Evolutionary conservation across 2,329 filamentous ascomycete species (phyloP).

Genomic region (Botrytis pseudocinerea): DNA sequence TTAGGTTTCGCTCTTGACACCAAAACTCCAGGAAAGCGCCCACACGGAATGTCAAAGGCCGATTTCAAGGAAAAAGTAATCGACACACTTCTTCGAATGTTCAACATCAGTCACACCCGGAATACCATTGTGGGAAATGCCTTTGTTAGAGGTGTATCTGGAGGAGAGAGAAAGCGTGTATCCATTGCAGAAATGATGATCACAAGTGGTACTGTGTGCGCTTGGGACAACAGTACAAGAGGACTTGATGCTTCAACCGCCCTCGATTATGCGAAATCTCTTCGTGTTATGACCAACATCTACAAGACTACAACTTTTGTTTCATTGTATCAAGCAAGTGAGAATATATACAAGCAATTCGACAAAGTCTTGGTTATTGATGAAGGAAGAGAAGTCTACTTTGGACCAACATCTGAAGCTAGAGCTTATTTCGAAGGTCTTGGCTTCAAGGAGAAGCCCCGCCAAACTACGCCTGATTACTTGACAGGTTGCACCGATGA

Average conservation of each 20-base stretch:
- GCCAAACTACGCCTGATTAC: slow-evolving; percentile 74
- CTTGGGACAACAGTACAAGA: slow-evolving; percentile 79
- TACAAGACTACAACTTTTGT: slow-evolving; percentile 69
- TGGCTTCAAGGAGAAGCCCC: slow-evolving; percentile 57
- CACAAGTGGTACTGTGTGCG: slow-evolving; percentile 70
- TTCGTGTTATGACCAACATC: slow-evolving; percentile 74
- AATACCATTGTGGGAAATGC: slow-evolving; percentile 83
- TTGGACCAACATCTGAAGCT: slow-evolving; percentile 61
- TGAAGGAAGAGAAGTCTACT: slow-evolving; percentile 66
- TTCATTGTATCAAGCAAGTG: slow-evolving; percentile 68
- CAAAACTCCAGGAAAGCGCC: slow-evolving; percentile 79
- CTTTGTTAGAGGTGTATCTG: slow-evolving; percentile 67
- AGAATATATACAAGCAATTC: slow-evolving; percentile 71
- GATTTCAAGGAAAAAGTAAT: slow-evolving; percentile 79
- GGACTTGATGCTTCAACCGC: slow-evolving; percentile 80
- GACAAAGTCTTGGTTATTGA: slow-evolving; percentile 82
- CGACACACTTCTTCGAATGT: slow-evolving; percentile 79
- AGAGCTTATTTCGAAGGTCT: slow-evolving; percentile 65
- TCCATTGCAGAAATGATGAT: slow-evolving; percentile 77
- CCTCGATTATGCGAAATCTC: slow-evolving; percentile 71
- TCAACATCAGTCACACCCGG: slow-evolving; percentile 87
- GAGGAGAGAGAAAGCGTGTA: slow-evolving; percentile 78
- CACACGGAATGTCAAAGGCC: slow-evolving; percentile 67
- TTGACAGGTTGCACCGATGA: slow-evolving; percentile 75
- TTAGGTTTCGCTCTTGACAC: slow-evolving; percentile 81